Evolutionary conservation across 495 filamentous ascomycete genomes (phyloP), one percentile per base, ranked within the genome.

Genomic region (Evansstolkia leycettana): DNA sequence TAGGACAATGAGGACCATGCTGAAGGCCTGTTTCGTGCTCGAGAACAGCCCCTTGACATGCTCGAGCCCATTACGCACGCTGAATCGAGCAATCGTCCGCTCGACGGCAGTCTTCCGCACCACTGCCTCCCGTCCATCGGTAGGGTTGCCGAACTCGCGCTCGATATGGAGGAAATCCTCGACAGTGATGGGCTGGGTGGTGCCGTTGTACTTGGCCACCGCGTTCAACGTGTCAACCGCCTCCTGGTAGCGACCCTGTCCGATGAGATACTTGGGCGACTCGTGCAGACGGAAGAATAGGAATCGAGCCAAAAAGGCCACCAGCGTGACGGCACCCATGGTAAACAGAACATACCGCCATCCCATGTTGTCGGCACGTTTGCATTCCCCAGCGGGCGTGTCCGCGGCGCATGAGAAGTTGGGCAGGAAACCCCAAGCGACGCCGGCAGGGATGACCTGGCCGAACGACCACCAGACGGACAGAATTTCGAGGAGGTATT

Each of bases 241-340:
- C 26, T 82, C 71, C n/a, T 71, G 69, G 43, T 87, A 79, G 14
- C 68, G 61, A 2, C 81, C 82, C 28, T 75, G 70, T 2, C 76
- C 76, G 51, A 89, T 78, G 20, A 87, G 52, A 47, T 71, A 88
- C 55, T 89, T 92, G 16, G 84, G 84, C 5, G 78, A 83, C 54
- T 90, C 84, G 51, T 73, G 83, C 12, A 92, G 70, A 24, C 78
- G 76, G 57, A 92, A 92, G 34, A 75, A 59, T 41, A 82, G 67
- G 58, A 87, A 85, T 5, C 84, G 80, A 18, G 75, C 54, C 30
- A 76, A 33, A 52, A 84, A 89, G 64, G 74, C 71, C 37, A 69
- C 36, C 18, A 89, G 62, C 1, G 82, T 87, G 16, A 90, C 51
- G 2, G 73, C 77, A 18, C 84, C 85, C 37, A 85, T 65, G 6